Evolutionary conservation across 2,329 filamentous ascomycete species (phyloP).

Genomic region (Hymenoscyphus linearis): DNA sequence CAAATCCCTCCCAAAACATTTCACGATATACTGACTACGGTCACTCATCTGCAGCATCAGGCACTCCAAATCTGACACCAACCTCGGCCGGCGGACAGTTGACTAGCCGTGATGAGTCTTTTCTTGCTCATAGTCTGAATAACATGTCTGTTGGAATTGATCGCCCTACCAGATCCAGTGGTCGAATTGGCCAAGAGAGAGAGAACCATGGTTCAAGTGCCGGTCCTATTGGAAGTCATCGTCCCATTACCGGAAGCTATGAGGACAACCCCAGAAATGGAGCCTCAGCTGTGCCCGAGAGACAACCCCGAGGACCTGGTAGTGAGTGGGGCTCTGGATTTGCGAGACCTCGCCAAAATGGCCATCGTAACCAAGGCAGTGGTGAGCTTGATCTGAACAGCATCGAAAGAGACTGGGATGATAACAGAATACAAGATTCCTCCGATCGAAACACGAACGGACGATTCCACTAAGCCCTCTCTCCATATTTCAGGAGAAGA

Average conservation of each 20-base stretch:
- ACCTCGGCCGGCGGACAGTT: slow-evolving; percentile 69
- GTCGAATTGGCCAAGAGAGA: slow-evolving; percentile 47
- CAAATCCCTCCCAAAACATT: slow-evolving; percentile 57
- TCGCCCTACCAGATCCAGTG: slow-evolving; percentile 28
- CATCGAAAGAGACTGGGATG: slow-evolving; percentile 24
- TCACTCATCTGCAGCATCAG: slow-evolving; percentile 54
- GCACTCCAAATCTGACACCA: slow-evolving; percentile 63
- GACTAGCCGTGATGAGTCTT: slow-evolving; percentile 27
- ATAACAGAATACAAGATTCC: slow-evolving; percentile 30
- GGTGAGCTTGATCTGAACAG: slow-evolving; percentile 35
- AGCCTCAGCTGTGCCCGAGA: slow-evolving; percentile 43
- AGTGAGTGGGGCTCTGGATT: slow-evolving; percentile 54
- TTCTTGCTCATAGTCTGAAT: slow-evolving; percentile 46
- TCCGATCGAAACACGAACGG: slow-evolving; percentile 28
- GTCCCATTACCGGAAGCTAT: slow-evolving; percentile 41
- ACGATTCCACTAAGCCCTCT: slow-evolving; percentile 25
- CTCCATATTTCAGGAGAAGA: slow-evolving; percentile 12
- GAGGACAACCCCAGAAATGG: slow-evolving; percentile 28
- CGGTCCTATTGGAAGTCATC: slow-evolving; percentile 62
- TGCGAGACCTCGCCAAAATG: slow-evolving; percentile 50
- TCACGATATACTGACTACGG: slow-evolving; percentile 49
- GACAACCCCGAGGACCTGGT: slow-evolving; percentile 56
- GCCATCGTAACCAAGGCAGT: slow-evolving; percentile 57
- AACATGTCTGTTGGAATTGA: slow-evolving; percentile 50
- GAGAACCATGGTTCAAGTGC: slow-evolving; percentile 36